These are phyloP conservation scores for Aegilops sharonensis DNA, from an alignment of 176 grass and related monocot species.

Conservation along the genomic window DNA sequence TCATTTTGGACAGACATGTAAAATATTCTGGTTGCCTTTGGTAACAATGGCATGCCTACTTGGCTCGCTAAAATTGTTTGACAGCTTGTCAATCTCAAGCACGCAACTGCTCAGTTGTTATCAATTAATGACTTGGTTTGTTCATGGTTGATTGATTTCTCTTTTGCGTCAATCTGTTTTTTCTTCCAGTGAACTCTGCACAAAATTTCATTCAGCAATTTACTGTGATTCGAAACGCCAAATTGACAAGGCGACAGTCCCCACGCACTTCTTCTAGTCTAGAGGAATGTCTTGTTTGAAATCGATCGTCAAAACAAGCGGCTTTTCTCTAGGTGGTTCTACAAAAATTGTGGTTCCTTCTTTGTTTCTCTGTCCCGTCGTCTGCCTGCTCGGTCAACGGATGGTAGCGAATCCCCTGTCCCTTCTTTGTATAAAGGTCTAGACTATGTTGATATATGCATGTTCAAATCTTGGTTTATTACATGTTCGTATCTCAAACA, in stretches of 20 bases:
- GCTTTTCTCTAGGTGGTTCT: not conserved
- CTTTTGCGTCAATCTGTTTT: not conserved
- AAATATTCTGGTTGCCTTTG: conserved; percentile 6
- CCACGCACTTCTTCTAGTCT: not conserved
- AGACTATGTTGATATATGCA: not conserved
- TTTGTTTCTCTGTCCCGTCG: not conserved
- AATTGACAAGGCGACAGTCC: not conserved
- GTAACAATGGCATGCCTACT: conserved; percentile 14
- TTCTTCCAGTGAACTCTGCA: not conserved
- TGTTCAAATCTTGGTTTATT: not conserved
- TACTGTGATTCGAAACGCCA: not conserved
- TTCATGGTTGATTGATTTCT: not conserved
- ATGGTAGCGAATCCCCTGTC: not conserved
- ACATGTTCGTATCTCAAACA: not conserved
- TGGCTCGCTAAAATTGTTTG: not conserved
- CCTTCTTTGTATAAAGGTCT: not conserved
- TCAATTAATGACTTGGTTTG: not conserved
- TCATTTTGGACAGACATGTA: not conserved
- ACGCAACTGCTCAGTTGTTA: not conserved
- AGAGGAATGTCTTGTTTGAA: conserved; percentile 10
- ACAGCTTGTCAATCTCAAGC: conserved; percentile 8
- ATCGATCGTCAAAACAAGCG: not conserved
- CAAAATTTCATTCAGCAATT: not conserved
- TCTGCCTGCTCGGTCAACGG: conserved; percentile 21
- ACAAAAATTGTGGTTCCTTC: not conserved